Conservation (phyloP, 495 filamentous ascomycete genomes). For the Penicillium angulare region DNA sequence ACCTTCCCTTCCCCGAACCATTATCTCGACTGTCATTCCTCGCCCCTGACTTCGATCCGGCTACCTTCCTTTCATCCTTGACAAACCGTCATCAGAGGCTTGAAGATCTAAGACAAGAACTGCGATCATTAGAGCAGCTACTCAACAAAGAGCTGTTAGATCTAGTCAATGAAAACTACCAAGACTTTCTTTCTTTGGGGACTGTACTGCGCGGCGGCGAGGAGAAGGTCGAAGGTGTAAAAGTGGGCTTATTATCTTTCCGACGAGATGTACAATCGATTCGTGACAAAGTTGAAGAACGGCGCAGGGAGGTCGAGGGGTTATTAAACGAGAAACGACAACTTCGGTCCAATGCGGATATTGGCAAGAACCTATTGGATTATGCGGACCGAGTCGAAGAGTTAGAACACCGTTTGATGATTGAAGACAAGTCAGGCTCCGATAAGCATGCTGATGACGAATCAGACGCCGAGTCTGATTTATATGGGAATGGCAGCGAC, state of each 20-base stretch:
- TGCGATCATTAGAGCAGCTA: constrained; percentile 70
- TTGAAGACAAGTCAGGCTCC: constrained; percentile 23
- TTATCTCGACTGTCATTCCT: constrained; percentile 80
- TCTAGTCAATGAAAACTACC: constrained; percentile 91
- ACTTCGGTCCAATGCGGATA: constrained; percentile 49
- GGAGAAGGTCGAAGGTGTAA: constrained; percentile 86
- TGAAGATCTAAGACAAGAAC: constrained; percentile 85
- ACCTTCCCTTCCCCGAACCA: constrained; percentile 80
- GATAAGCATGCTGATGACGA: constrained; percentile 13
- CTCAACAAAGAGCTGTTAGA: constrained; percentile 85
- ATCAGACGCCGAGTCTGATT: constrained; percentile 37
- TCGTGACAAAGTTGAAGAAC: constrained; percentile 51
- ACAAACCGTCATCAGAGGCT: constrained; percentile 90
- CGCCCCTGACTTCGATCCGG: constrained; percentile 72
- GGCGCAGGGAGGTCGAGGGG: constrained; percentile 51
- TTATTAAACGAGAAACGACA: constrained; percentile 55
- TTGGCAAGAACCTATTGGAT: constrained; percentile 68
- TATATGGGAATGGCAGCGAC: constrained; percentile 49
- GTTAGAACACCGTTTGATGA: constrained; percentile 71
- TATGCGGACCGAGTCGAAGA: constrained; percentile 67
- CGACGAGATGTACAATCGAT: constrained; percentile 69
- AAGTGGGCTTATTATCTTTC: constrained; percentile 84
- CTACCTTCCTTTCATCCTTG: constrained; percentile 77
- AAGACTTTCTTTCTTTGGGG: constrained; percentile 82
- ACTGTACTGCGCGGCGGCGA: constrained; percentile 81